Base-by-base conservation (phyloP, 495 filamentous ascomycete species). In the Aspergillus funiculosus region DNA sequence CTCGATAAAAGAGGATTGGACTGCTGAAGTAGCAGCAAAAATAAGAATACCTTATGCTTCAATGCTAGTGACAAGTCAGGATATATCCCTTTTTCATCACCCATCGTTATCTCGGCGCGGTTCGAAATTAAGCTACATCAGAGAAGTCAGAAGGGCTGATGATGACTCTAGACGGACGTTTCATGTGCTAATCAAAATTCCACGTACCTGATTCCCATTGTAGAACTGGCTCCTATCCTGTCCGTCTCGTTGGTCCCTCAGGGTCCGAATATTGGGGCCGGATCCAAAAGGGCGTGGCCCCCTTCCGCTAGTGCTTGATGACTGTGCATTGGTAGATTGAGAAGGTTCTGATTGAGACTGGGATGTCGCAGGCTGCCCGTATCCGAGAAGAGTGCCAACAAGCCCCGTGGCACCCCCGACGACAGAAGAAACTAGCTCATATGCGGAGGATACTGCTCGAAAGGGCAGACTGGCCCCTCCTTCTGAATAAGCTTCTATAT, bases 131-230 rank as follows among this genome's bases (percentile, higher is more conserved):
- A 86, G 69, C 83, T 87, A 45, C 31, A 43, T 5, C 2, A 22
- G n/a, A 46, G 25, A 25, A 28, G 18, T 34, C 25, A 19, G n/a
- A 26, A 42, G 3, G 18, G 13, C 0, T 20, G n/a, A n/a, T n/a
- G n/a, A n/a, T n/a, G n/a, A n/a, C n/a, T n/a, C n/a, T n/a, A n/a
- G n/a, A n/a, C n/a, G n/a, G n/a, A n/a, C n/a, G n/a, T n/a, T n/a
- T n/a, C n/a, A n/a, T n/a, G n/a, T n/a, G n/a, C n/a, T n/a, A n/a
- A n/a, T n/a, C n/a, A n/a, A n/a, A n/a, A n/a, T n/a, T 22, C 18
- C n/a, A 54, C 82, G 47, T 71, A 90, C 86, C 61, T 87, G 85
- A 56, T 94, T 95, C 3, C 89, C 89, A 62, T 95, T 95, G 59
- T 95, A 95, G 27, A 89, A 78, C 53, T 90, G 79, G 17, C 73